Evolutionary conservation across 306 rosid species (phyloP), one percentile per base, ranked within the genome.

Genomic region (Quercus suber): DNA sequence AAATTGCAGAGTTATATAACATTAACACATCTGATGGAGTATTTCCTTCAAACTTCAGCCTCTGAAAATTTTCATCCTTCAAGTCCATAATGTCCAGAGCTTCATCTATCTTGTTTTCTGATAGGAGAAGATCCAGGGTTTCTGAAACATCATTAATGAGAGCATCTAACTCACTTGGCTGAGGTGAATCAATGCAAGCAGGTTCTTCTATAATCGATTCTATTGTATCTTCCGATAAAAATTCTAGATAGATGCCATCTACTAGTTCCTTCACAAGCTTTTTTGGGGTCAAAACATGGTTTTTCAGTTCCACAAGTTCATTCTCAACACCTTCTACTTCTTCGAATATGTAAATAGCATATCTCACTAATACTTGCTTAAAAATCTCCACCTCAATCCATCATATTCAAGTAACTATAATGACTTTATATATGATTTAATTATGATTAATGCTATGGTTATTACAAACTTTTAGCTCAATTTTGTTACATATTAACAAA

Each of bases 41-140:
- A 63, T 65, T 65, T 33, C 80, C 77, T 69, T 89, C 89, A 35
- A 80, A 75, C 71, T 82, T 78, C 83, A 86, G 35, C 43, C 79
- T 85, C 68, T 84, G 88, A 33, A 74, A 77, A 76, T 79, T 82
- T 84, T 87, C 89, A 23, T 88, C 89, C 85, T 82, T 88, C 37
- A 81, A 56, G 79, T 88, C 92, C 74, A 90, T 59, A 65, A 83
- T 64, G 71, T 78, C 76, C 33, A 92, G 74, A 18, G 97, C 94
- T 86, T 94, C 94, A 51, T 83, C 89, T 45, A 87, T 69, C 76
- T 71, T 87, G 75, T 88, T 89, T 84, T 90, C 97, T 71, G 69
- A 86, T 43, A 92, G 33, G 55, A 87, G 81, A 71, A 81, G 21
- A 73, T 94, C 98, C 86, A 94, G 76, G 11, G 80, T 82, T 63